These are phyloP conservation scores for Zymoseptoria tritici DNA, from an alignment of 2,329 filamentous ascomycete species.

Conservation along the genomic window DNA sequence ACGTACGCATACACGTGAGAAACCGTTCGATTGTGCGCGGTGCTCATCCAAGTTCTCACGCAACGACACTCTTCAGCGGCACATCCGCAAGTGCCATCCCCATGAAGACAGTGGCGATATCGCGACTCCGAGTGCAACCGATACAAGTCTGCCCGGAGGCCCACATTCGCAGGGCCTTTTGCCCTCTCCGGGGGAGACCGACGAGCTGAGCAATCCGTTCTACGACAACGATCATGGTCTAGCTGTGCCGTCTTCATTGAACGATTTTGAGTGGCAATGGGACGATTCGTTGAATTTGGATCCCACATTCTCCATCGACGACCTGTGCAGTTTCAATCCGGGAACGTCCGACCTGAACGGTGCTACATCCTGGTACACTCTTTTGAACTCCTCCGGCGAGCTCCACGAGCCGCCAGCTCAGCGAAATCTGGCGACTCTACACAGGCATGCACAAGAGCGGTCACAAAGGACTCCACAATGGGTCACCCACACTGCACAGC, in stretches of 20 bases:
- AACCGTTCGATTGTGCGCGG: slow-evolving; percentile 3
- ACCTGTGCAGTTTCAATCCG: background rate
- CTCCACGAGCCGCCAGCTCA: background rate
- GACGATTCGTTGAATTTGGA: slow-evolving; percentile 6
- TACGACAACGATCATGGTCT: background rate
- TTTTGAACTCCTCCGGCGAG: background rate
- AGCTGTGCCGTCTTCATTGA: background rate
- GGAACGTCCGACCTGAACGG: background rate
- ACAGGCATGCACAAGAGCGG: background rate
- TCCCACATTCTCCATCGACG: slow-evolving; percentile 2
- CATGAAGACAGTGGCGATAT: background rate
- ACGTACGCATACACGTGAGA: slow-evolving; percentile 6
- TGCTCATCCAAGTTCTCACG: slow-evolving; percentile 5
- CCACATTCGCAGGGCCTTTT: background rate
- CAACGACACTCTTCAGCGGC: slow-evolving; percentile 1
- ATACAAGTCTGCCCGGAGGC: background rate
- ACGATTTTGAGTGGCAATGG: slow-evolving; percentile 6
- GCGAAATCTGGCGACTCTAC: background rate
- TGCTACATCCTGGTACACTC: background rate
- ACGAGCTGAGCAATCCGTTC: background rate
- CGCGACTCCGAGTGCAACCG: background rate
- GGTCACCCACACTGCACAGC: background rate
- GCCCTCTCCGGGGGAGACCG: background rate
- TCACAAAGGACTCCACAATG: background rate
- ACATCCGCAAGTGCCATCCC: background rate